These are phyloP conservation scores for Kingdonia uniflora DNA, from an alignment of 164 flowering plant species.

Conservation along the genomic window DNA sequence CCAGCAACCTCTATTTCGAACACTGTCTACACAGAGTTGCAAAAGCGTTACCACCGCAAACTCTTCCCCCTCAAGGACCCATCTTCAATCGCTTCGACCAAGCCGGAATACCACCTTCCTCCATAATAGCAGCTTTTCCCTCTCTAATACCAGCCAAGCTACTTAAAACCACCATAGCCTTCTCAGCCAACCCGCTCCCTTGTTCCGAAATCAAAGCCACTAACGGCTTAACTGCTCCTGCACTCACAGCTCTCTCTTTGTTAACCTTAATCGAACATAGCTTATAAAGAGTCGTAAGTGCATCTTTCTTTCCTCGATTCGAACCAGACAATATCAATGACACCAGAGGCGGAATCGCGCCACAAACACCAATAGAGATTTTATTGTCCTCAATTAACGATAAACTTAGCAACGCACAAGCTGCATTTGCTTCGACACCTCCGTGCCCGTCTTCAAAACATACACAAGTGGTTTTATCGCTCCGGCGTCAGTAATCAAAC, in stretches of 20 bases:
- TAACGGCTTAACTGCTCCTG: slow-evolving; percentile 79
- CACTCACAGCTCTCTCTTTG: slow-evolving; percentile 83
- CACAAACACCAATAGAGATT: slow-evolving; percentile 78
- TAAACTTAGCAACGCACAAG: slow-evolving; percentile 75
- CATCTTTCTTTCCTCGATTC: slow-evolving; percentile 83
- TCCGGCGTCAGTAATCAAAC: slow-evolving; percentile 39
- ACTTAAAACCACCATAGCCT: slow-evolving; percentile 91
- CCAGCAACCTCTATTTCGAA: slow-evolving; percentile 62
- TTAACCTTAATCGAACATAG: slow-evolving; percentile 57
- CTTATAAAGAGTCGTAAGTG: slow-evolving; percentile 86
- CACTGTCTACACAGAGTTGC: slow-evolving; percentile 61
- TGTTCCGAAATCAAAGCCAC: slow-evolving; percentile 66
- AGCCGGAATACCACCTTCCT: slow-evolving; percentile 82
- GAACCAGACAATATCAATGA: slow-evolving; percentile 58
- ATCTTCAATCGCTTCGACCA: slow-evolving; percentile 91
- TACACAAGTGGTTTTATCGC: slow-evolving; percentile 72
- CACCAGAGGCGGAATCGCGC: slow-evolving; percentile 92
- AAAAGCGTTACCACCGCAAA: slow-evolving; percentile 78
- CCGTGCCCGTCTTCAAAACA: slow-evolving; percentile 86
- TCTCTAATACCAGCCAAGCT: slow-evolving; percentile 59
- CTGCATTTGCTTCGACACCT: slow-evolving; percentile 90
- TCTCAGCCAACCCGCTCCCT: slow-evolving; percentile 77
- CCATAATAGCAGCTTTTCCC: slow-evolving; percentile 63
- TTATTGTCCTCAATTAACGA: slow-evolving; percentile 75
- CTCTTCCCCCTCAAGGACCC: slow-evolving; percentile 77